These are phyloP conservation scores for Didymellaceae sp. DNA, from an alignment of 2,329 filamentous ascomycete species.

Conservation along the genomic window DNA sequence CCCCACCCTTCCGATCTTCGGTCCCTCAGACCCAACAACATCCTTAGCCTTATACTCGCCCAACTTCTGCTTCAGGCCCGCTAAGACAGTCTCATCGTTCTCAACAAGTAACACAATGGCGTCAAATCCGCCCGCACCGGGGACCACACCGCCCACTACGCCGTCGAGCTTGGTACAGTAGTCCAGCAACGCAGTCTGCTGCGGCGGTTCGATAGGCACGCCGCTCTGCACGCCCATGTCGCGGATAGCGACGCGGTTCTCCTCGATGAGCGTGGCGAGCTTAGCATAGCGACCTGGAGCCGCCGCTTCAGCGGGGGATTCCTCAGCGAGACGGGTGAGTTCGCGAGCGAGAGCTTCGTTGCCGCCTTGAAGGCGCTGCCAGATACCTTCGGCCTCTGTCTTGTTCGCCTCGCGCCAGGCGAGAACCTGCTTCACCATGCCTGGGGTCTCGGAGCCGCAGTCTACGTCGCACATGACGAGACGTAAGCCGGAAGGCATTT, in stretches of 20 bases:
- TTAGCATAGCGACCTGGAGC: conserved; percentile 48
- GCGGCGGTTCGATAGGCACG: conserved; percentile 86
- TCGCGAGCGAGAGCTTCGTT: conserved; percentile 75
- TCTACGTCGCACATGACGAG: conserved; percentile 96
- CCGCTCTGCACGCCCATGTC: conserved; percentile 75
- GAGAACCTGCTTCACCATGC: conserved; percentile 93
- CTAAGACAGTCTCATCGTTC: conserved; percentile 71
- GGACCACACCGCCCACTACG: conserved; percentile 89
- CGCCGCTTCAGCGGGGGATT: conserved; percentile 32
- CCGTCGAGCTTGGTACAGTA: conserved; percentile 74
- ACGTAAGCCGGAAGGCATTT: conserved; percentile 74
- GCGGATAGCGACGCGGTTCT: conserved; percentile 68
- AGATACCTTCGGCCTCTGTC: conserved; percentile 71
- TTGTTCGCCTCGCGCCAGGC: conserved; percentile 75
- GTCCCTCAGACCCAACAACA: conserved; percentile 37
- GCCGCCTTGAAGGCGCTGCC: conserved; percentile 73
- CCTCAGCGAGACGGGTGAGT: conserved; percentile 60
- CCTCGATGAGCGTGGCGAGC: conserved; percentile 60
- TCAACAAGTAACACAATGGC: conserved; percentile 81
- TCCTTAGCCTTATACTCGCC: conserved; percentile 65
- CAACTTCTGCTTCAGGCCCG: conserved; percentile 67
- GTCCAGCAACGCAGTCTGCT: conserved; percentile 85
- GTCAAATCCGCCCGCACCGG: conserved; percentile 92
- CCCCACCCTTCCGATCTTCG: conserved; percentile 67
- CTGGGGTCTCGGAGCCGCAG: conserved; percentile 89